Base-by-base conservation (phyloP, 495 filamentous ascomycete species). In the Tuber borchii region DNA sequence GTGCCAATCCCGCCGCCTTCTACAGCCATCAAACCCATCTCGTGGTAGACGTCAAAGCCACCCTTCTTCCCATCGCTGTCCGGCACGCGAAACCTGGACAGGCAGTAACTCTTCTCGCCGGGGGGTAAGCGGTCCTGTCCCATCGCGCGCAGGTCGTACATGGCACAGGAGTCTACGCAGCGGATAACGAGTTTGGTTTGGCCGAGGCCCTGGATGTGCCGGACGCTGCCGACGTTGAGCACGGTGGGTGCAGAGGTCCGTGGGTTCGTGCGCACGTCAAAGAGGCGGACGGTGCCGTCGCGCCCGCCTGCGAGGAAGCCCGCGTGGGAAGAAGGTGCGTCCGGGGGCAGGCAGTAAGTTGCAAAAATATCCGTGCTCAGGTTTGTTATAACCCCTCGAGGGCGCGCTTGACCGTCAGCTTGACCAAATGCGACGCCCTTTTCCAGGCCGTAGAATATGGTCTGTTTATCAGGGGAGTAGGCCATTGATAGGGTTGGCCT, bases 211-310 rank as follows among this genome's bases (percentile, higher is more conserved):
- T n/a, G n/a, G 16, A 65, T 65, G 56, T 65, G n/a, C n/a, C 56
- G n/a, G n/a, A 65, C 12, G 12, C 56, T 65, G 26, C 56, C 56
- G 12, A 65, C 56, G 56, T 65, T 65, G 56, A 65, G 26, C 10
- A 65, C n/a, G 12, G 31, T 17, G 5, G 56, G 26, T 1, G 56
- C 56, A 10, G 10, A 6, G 14, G 56, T 34, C 14, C 5, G 56
- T 6, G 56, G 26, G 26, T 65, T 65, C 56, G 73, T 42, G 17
- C 81, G 81, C 40, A 74, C 68, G 42, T 82, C 81, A 65, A 79
- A 82, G 45, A 83, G 73, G 16, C 81, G 81, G 69, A 83, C 81
- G 19, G 73, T 78, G 16, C 81, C 81, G 31, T 83, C 81, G 34
- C 81, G 75, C 51, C 76, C 78, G 42, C 81, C 81, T 20, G 71